These are phyloP conservation scores for Papiliotrema laurentii DNA, from an alignment of 1,284 basidiomycete species.

Conservation along the genomic window DNA sequence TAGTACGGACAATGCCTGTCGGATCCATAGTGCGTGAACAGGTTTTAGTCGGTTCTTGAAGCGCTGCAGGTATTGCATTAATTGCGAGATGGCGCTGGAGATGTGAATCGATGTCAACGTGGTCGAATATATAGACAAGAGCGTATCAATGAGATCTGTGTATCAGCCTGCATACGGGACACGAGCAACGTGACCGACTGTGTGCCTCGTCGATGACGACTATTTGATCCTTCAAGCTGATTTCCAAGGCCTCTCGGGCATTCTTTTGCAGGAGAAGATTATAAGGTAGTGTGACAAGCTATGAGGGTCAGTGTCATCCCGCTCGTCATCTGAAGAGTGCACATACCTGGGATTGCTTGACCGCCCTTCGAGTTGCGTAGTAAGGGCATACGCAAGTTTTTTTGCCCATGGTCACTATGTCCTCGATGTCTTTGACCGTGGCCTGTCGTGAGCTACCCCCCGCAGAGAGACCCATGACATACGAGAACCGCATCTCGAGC, in stretches of 20 bases:
- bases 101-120: slow-evolving; percentile 61
- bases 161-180: neutral
- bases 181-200: slow-evolving; percentile 57
- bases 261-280: slow-evolving; percentile 82
- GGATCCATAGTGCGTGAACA: slow-evolving; percentile 70
- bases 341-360: slow-evolving; percentile 80
- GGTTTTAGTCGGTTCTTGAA: slow-evolving; percentile 74
- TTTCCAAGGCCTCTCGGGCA: slow-evolving; percentile 80
- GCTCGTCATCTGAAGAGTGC: neutral
- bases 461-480: slow-evolving; percentile 27
- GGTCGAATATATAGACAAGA: slow-evolving; percentile 78
- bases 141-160: slow-evolving; percentile 76
- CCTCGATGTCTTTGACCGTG: slow-evolving; percentile 88
- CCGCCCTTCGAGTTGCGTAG: slow-evolving; percentile 81
- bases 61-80: slow-evolving; percentile 70
- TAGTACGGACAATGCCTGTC: slow-evolving; percentile 69
- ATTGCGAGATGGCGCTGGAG: slow-evolving; percentile 65
- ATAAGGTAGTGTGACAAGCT: slow-evolving; percentile 90
- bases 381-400: slow-evolving; percentile 77
- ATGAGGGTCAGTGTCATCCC: slow-evolving; percentile 3
- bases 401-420: slow-evolving; percentile 71
- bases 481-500: slow-evolving; percentile 85
- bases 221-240: slow-evolving; percentile 74
- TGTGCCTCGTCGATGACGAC: slow-evolving; percentile 96
- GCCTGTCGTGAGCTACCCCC: slow-evolving; percentile 53